Evolutionary conservation across 306 rosid genomes (phyloP).

Genomic region (Acacia melanoxylon): DNA sequence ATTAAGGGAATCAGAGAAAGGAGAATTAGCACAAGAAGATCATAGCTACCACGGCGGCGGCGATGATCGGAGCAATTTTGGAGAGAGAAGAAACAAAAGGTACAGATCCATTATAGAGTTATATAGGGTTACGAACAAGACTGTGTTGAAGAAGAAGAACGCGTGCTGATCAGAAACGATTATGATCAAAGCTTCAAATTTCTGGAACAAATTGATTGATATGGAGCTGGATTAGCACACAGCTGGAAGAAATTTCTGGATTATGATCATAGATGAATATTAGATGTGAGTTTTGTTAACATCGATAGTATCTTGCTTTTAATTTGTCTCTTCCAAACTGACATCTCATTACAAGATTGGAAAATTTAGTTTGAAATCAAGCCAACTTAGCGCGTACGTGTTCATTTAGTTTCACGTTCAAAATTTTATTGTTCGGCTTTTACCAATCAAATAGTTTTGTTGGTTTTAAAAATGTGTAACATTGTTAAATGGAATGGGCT

Average conservation of each 20-base stretch:
- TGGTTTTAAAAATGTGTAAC: no score
- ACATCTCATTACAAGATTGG: neutral
- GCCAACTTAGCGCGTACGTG: no score
- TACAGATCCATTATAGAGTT: conserved; percentile 25
- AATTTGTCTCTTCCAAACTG: neutral
- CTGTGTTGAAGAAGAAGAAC: neutral
- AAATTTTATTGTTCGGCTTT: no score
- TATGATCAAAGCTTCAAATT: neutral
- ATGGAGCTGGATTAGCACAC: no score
- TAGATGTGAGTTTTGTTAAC: neutral
- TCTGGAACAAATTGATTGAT: neutral
- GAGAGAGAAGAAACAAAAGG: conserved; percentile 23
- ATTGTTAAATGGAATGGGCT: no score
- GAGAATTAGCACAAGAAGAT: neutral
- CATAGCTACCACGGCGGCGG: neutral
- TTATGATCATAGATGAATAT: neutral
- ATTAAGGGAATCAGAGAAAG: neutral
- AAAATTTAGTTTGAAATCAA: no score
- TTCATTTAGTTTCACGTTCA: no score
- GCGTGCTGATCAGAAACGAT: neutral
- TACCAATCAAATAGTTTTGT: no score
- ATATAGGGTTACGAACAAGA: conserved; percentile 13
- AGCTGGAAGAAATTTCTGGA: no score
- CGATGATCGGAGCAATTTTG: neutral
- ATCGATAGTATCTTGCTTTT: neutral